phyloP scores from a whole-genome alignment of 2,329 filamentous ascomycete species.

The Pseudocercospora crystallina region DNA sequence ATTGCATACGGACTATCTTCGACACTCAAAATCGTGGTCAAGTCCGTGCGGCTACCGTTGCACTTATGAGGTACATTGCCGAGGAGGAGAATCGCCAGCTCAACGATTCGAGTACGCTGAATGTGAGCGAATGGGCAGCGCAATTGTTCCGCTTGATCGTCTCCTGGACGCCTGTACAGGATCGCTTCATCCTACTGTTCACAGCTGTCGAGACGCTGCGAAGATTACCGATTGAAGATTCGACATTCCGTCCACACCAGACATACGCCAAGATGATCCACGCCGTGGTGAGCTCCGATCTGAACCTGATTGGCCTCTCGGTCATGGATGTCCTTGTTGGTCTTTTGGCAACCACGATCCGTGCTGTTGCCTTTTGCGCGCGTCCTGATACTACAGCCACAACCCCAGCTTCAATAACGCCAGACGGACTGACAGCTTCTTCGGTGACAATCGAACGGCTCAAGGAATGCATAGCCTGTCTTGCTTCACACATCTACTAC shows the following conservation, averaged over 20 bases:
- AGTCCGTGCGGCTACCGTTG: slow-evolving; percentile 71
- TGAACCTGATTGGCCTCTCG: slow-evolving; percentile 92
- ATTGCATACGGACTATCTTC: slow-evolving; percentile 85
- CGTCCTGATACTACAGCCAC: slow-evolving; percentile 1
- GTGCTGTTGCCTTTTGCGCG: slow-evolving; percentile 15
- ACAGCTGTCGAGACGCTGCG: slow-evolving; percentile 76
- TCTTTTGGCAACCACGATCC: slow-evolving; percentile 72
- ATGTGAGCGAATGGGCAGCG: slow-evolving; percentile 67
- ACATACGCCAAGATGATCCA: slow-evolving; percentile 76
- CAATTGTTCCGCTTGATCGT: slow-evolving; percentile 77
- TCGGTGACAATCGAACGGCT: slow-evolving; percentile 47
- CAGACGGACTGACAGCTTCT: slow-evolving; percentile 3
- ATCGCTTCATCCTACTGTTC: slow-evolving; percentile 86
- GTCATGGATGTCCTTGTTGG: slow-evolving; percentile 92
- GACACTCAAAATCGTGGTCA: slow-evolving; percentile 78
- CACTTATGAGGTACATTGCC: slow-evolving; percentile 71
- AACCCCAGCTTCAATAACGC: no score
- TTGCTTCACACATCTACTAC: slow-evolving; percentile 95
- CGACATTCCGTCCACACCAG: slow-evolving; percentile 65
- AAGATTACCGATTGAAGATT: slow-evolving; percentile 66
- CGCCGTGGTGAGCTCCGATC: slow-evolving; percentile 78
- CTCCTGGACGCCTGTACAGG: slow-evolving; percentile 88
- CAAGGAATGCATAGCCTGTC: slow-evolving; percentile 80
- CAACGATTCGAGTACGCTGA: slow-evolving; percentile 6
- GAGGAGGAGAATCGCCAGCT: slow-evolving; percentile 27